These are phyloP conservation scores for Lepidium africanum DNA, from an alignment of 345 rosid species.

Conservation along the genomic window DNA sequence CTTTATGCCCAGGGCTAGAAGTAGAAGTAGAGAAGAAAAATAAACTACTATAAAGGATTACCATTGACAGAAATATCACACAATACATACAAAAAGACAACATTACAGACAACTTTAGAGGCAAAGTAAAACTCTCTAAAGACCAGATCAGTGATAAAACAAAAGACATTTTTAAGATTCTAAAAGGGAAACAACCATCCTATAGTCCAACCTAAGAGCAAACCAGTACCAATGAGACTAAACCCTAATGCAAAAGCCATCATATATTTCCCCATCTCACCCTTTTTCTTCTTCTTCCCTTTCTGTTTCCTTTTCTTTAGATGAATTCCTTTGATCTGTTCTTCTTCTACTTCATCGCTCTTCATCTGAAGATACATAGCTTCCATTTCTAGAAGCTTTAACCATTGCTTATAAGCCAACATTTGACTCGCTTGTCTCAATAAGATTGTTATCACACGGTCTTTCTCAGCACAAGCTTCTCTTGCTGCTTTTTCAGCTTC, in stretches of 20 bases:
- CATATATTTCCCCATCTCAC: constrained; percentile 39
- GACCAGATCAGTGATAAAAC: background rate
- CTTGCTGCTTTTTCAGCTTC: constrained; percentile 83
- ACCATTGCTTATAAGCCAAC: constrained; percentile 91
- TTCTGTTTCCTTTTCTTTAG: constrained; percentile 26
- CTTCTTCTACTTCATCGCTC: constrained; percentile 14
- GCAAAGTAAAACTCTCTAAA: background rate
- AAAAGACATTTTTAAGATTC: constrained; percentile 3
- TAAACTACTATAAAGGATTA: background rate
- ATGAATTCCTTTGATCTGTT: constrained; percentile 11
- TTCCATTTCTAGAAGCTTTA: constrained; percentile 81
- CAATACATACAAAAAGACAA: constrained; percentile 5
- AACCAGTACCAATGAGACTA: constrained; percentile 83
- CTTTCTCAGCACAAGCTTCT: constrained; percentile 76
- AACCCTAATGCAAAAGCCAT: constrained; percentile 72
- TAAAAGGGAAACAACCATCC: constrained; percentile 77
- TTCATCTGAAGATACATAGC: constrained; percentile 44
- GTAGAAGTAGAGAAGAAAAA: too few relatives aligned
- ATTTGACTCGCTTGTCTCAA: constrained; percentile 89
- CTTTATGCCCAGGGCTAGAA: too few relatives aligned
- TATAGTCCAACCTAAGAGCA: constrained; percentile 89
- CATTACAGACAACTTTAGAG: background rate
- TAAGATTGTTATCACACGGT: constrained; percentile 60
- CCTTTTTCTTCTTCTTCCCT: constrained; percentile 24
- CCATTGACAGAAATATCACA: background rate